A percentile compares a stretch with the other conserved stretches of the same genome.
These are phyloP conservation scores for Globisporangium emineosum DNA, from an alignment of 352 stramenopile species.

Conservation along the genomic window DNA sequence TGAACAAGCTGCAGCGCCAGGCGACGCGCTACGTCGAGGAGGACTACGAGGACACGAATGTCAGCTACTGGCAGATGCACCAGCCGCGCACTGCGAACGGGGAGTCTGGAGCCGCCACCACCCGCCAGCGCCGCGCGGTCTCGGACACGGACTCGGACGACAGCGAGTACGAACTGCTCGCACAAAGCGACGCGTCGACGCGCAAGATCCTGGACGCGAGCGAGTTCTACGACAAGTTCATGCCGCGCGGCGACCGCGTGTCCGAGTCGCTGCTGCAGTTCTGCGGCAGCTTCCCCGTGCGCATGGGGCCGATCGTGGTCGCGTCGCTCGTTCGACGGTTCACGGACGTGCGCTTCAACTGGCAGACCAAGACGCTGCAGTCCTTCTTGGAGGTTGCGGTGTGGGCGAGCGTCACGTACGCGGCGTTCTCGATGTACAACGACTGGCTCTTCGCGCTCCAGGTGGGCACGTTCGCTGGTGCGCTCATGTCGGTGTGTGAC, in stretches of 20 bases:
- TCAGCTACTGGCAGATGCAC: slow-evolving; percentile 17
- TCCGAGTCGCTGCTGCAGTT: slow-evolving; percentile 58
- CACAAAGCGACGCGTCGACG: slow-evolving; percentile 23
- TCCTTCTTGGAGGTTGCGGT: slow-evolving; percentile 78
- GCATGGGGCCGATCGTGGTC: slow-evolving; percentile 40
- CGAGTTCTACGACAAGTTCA: slow-evolving; percentile 50
- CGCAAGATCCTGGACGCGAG: slow-evolving; percentile 47
- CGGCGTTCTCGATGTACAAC: slow-evolving; percentile 47
- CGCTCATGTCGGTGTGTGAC: slow-evolving; percentile 79
- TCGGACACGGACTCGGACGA: slow-evolving; percentile 12
- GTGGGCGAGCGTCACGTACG: slow-evolving; percentile 69
- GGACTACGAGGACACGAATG: slow-evolving; percentile 12
- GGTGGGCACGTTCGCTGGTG: slow-evolving; percentile 70
- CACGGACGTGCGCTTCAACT: slow-evolving; percentile 76
- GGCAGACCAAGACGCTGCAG: slow-evolving; percentile 78
- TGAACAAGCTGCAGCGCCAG: slow-evolving; percentile 7
- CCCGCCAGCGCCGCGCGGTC: neutral
- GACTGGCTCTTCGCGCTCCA: slow-evolving; percentile 61
- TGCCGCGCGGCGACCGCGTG: slow-evolving; percentile 39
- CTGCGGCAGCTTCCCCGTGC: slow-evolving; percentile 60
- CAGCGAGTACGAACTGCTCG: slow-evolving; percentile 20
- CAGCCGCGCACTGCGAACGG: slow-evolving; percentile 3
- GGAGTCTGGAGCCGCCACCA: too few species aligned
- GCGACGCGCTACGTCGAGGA: slow-evolving; percentile 10
- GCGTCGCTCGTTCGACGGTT: slow-evolving; percentile 58